phyloP scores from a whole-genome alignment of 805 yeast species.

The Scheffersomyces ergatensis region DNA sequence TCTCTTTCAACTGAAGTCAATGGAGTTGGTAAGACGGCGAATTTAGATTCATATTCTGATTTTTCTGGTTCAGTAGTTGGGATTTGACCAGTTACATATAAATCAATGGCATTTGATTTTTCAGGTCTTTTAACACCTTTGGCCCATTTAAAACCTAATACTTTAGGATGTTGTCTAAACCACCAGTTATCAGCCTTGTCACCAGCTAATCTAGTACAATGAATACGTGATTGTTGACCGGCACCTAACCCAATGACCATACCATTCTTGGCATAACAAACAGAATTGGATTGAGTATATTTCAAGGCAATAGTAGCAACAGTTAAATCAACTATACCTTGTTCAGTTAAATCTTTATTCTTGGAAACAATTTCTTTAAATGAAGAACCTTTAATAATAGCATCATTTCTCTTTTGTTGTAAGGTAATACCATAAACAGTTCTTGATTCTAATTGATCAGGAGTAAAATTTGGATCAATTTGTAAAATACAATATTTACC shows the following conservation, averaged over 20 bases:
- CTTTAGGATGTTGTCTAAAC: conserved; percentile 98
- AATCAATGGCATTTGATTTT: conserved; percentile 95
- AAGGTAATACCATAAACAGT: conserved; percentile 94
- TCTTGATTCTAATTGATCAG: conserved; percentile 80
- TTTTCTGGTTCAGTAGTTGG: conserved; percentile 92
- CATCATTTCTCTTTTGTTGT: conserved; percentile 97
- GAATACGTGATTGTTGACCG: conserved; percentile 99
- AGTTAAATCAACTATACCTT: conserved; percentile 88
- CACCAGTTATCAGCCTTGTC: conserved; percentile 99
- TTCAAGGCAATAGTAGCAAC: conserved; percentile 97
- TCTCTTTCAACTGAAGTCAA: conserved; percentile 77
- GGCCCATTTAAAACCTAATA: conserved; percentile 92
- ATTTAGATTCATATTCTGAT: conserved; percentile 87
- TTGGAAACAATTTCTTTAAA: conserved; percentile 89
- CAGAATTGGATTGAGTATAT: conserved; percentile 98
- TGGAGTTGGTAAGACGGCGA: conserved; percentile 79
- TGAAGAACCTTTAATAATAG: conserved; percentile 84
- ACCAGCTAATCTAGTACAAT: conserved; percentile 98
- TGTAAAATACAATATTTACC: conserved; percentile 97
- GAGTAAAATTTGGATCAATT: conserved; percentile 91
- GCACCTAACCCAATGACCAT: conserved; percentile 99
- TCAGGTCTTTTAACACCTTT: conserved; percentile 98
- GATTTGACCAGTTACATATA: conserved; percentile 86
- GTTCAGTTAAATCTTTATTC: conserved; percentile 85
- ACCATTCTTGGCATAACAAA: conserved; percentile 97